Evolutionary conservation across 352 stramenopile genomes (phyloP).

Genomic region (Salisapilia sapeloensis): DNA sequence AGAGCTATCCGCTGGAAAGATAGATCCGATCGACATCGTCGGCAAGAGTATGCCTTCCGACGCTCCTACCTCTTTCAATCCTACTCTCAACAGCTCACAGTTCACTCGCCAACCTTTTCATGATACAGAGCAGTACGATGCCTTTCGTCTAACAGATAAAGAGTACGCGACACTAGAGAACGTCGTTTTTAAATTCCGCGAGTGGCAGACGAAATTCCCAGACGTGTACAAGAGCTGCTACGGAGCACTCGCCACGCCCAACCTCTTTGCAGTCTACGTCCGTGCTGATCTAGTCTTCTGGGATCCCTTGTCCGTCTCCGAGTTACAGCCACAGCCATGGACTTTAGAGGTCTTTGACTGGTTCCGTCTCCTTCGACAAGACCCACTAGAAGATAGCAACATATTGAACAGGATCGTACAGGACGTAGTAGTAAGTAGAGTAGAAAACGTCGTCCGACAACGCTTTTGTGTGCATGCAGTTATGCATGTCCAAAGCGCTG

Average conservation of each 20-base stretch:
- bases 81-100: no score
- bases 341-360: conserved; percentile 25
- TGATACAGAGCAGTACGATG: neutral
- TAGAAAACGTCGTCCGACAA: neutral
- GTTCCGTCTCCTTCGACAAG: conserved; percentile 23
- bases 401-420: neutral
- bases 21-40: conserved; percentile 2
- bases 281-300: conserved; percentile 41
- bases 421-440: neutral
- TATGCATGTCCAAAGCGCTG: no score
- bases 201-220: conserved; percentile 56
- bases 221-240: conserved; percentile 49
- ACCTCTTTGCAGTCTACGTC: conserved; percentile 45
- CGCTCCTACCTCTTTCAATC: neutral
- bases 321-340: conserved; percentile 7
- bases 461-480: no score
- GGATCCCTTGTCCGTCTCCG: conserved; percentile 29
- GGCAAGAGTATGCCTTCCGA: conserved; percentile 9
- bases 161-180: conserved; percentile 33
- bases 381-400: no score
- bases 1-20: neutral
- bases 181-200: conserved; percentile 45
- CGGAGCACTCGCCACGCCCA: conserved; percentile 34
- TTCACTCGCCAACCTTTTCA: no score
- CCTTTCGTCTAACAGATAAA: conserved; percentile 4